phyloP scores from a whole-genome alignment of 805 yeast species.

The Teunomyces pallodes region DNA sequence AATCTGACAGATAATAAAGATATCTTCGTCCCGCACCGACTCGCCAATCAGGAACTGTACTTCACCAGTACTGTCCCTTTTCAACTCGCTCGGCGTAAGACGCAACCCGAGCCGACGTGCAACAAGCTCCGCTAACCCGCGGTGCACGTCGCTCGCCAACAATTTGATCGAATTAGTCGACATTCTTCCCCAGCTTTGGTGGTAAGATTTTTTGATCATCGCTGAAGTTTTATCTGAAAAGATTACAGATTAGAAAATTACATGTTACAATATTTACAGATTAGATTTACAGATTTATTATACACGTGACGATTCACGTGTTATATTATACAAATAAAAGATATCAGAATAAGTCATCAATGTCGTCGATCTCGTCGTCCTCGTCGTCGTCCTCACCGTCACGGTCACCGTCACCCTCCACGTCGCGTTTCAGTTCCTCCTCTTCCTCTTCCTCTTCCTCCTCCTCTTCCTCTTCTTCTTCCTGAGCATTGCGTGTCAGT shows the following conservation, averaged over 20 bases:
- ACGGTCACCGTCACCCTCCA: constrained; percentile 10
- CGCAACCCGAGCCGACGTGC: constrained; percentile 58
- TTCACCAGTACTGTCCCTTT: constrained; percentile 69
- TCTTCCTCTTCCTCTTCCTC: constrained; percentile 23
- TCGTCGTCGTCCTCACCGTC: constrained; percentile 12
- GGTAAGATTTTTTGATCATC: constrained; percentile 5
- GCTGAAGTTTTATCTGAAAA: neutral
- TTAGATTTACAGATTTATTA: too few relatives aligned
- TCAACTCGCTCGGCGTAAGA: constrained; percentile 60
- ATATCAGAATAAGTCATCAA: constrained; percentile 36
- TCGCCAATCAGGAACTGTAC: constrained; percentile 76
- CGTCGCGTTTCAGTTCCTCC: constrained; percentile 23
- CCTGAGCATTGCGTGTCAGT: constrained; percentile 3
- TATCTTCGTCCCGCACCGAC: constrained; percentile 82
- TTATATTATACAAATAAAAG: neutral
- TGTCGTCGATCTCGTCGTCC: constrained; percentile 29
- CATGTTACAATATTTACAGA: neutral
- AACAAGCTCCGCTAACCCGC: constrained; percentile 68
- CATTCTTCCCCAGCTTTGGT: constrained; percentile 36
- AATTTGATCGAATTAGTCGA: constrained; percentile 70
- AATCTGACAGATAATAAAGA: constrained; percentile 74
- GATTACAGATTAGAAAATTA: neutral
- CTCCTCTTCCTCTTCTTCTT: constrained; percentile 9
- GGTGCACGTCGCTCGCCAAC: constrained; percentile 65
- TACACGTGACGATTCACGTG: neutral